A percentile compares a stretch with the other conserved stretches of the same genome.
Evolutionary conservation across 371 early-diverging fungal species (phyloP).

Genomic region (Rhizopus sp.): DNA sequence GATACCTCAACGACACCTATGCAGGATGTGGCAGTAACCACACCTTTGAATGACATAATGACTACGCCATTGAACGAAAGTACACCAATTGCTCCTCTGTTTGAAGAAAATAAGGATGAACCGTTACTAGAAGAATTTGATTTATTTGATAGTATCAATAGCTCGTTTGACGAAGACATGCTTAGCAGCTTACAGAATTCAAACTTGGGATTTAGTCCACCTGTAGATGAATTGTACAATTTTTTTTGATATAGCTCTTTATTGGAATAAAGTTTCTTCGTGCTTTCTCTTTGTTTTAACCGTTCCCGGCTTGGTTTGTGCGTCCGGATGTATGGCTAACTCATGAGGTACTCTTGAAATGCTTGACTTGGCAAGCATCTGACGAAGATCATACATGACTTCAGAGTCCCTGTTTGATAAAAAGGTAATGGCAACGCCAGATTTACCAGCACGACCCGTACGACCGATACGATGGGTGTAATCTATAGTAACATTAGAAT

Average conservation of each 20-base stretch:
- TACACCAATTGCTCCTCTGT: neutral
- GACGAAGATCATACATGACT: constrained; percentile 85
- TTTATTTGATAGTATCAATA: constrained; percentile 4
- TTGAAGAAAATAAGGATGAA: constrained; percentile 3
- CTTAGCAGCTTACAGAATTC: constrained; percentile 2
- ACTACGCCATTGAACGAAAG: neutral
- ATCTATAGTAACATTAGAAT: constrained; percentile 48
- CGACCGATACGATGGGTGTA: constrained; percentile 98
- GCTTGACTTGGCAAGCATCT: constrained; percentile 83
- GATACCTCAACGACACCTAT: constrained; percentile 47
- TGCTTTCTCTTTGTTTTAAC: constrained; percentile 59
- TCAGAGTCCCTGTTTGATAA: constrained; percentile 82
- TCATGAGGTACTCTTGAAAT: constrained; percentile 85
- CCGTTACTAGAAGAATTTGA: constrained; percentile 3
- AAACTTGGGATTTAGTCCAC: constrained; percentile 3
- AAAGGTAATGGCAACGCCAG: constrained; percentile 95
- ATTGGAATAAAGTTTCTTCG: constrained; percentile 64
- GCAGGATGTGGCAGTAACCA: constrained; percentile 43
- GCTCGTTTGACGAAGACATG: constrained; percentile 3
- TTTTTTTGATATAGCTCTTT: constrained; percentile 5
- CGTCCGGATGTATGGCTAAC: constrained; percentile 84
- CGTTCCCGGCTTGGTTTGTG: constrained; percentile 68
- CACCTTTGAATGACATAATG: constrained; percentile 3
- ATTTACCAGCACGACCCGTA: constrained; percentile 96
- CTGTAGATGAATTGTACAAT: constrained; percentile 1